These are phyloP conservation scores for Pilasporangium apinafurcum DNA, from an alignment of 352 stramenopile species.

Conservation along the genomic window DNA sequence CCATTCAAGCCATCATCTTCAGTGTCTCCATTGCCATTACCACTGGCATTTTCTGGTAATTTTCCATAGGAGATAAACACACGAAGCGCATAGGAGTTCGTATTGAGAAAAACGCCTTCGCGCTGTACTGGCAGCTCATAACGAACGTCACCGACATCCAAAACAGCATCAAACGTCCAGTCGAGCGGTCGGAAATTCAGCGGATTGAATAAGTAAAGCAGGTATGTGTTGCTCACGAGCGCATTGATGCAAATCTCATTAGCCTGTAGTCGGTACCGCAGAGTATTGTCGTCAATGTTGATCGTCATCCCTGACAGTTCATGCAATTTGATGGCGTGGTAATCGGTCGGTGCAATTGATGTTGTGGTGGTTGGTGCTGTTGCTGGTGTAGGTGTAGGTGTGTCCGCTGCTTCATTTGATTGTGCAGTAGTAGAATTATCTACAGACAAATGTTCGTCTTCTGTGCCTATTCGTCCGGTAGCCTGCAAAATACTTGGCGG, in stretches of 20 bases:
- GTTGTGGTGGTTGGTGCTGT: constrained; percentile 1
- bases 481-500: constrained; percentile 43
- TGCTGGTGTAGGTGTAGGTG: too few relatives aligned
- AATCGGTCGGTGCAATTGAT: constrained; percentile 6
- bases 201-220: constrained; percentile 86
- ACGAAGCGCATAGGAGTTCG: constrained; percentile 52
- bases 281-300: constrained; percentile 78
- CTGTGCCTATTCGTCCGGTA: not conserved
- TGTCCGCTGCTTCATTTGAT: not conserved
- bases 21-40: constrained; percentile 9
- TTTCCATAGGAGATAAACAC: constrained; percentile 85
- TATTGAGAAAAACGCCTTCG: constrained; percentile 81
- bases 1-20: constrained; percentile 7
- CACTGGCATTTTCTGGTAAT: constrained; percentile 27
- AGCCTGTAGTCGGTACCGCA: constrained; percentile 56
- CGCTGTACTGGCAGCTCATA: constrained; percentile 53
- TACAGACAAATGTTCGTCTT: too few relatives aligned
- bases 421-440: too few relatives aligned
- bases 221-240: constrained; percentile 80
- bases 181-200: constrained; percentile 74
- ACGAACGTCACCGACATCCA: constrained; percentile 44
- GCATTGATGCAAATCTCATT: constrained; percentile 71
- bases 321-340: constrained; percentile 56
- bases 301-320: constrained; percentile 85
- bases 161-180: constrained; percentile 67